phyloP scores from a whole-genome alignment of 306 rosid species.

The Styphnolobium japonicum region DNA sequence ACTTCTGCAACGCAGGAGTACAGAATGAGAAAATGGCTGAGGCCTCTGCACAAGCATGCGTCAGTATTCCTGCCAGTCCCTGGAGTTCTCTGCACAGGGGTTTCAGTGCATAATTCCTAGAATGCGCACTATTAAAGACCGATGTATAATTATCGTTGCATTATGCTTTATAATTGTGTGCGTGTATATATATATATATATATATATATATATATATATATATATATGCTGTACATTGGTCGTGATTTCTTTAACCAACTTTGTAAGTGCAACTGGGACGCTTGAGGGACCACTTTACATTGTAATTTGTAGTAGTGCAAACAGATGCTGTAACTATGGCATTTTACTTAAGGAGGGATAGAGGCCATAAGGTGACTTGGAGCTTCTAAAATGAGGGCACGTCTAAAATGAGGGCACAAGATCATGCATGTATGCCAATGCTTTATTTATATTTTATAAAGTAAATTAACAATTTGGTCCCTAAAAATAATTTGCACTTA shows the following conservation, averaged over 20 bases:
- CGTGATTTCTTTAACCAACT: not conserved
- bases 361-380: not conserved
- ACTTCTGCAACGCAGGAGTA: slow-evolving; percentile 80
- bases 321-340: slow-evolving; percentile 16
- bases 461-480: no score
- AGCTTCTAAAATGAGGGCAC: not conserved
- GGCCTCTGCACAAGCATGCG: slow-evolving; percentile 83
- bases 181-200: not conserved
- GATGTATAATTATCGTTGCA: not conserved
- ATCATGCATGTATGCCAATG: not conserved
- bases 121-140: slow-evolving; percentile 5
- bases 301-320: slow-evolving; percentile 17
- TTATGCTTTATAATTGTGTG: not conserved
- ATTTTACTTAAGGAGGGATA: not conserved
- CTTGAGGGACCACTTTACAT: not conserved
- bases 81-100: slow-evolving; percentile 83
- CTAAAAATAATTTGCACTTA: no score
- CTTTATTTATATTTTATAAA: not conserved
- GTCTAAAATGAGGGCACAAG: not conserved
- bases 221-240: not conserved
- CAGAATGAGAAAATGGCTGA: slow-evolving; percentile 65
- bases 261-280: slow-evolving; percentile 38
- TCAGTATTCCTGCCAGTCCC: slow-evolving; percentile 49
- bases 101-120: slow-evolving; percentile 56
- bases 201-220: not conserved